These are phyloP conservation scores for Pseudogymnoascus sp. DNA, from an alignment of 2,329 filamentous ascomycete genomes.

Conservation along the genomic window DNA sequence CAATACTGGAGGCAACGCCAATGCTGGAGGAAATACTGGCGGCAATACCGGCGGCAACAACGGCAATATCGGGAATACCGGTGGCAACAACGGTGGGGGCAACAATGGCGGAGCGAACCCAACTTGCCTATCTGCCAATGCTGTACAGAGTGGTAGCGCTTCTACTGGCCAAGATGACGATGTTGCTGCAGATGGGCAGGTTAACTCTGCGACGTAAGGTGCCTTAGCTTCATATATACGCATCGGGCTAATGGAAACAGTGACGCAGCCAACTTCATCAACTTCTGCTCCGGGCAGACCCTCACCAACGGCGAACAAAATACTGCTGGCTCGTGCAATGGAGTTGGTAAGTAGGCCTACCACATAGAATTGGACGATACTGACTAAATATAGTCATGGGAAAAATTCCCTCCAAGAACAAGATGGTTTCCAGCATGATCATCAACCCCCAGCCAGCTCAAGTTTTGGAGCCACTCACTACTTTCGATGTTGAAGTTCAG, in stretches of 20 bases:
- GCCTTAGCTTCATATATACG: neutral
- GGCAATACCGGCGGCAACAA: conserved; percentile 32
- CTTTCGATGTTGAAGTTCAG: conserved; percentile 31
- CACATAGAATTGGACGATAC: neutral
- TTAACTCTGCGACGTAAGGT: conserved; percentile 27
- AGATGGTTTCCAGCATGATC: conserved; percentile 29
- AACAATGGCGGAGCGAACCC: conserved; percentile 25
- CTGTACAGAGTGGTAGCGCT: conserved; percentile 18
- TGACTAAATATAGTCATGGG: conserved; percentile 25
- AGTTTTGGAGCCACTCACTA: conserved; percentile 16
- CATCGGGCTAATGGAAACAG: conserved; percentile 32
- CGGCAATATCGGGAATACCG: conserved; percentile 20
- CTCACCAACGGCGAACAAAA: conserved; percentile 54
- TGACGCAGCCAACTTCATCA: conserved; percentile 33
- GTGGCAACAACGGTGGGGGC: conserved; percentile 15
- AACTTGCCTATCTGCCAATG: conserved; percentile 33
- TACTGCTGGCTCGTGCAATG: conserved; percentile 52
- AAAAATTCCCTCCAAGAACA: conserved; percentile 26
- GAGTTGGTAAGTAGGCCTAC: conserved; percentile 20
- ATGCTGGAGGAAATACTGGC: neutral
- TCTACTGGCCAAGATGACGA: conserved; percentile 40
- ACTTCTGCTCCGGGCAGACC: conserved; percentile 28
- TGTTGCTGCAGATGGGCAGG: conserved; percentile 26
- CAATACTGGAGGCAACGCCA: conserved; percentile 14
- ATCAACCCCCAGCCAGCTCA: conserved; percentile 24